Base-by-base conservation (phyloP, 306 rosid genomes). In the Astragalus glycyphyllos region DNA sequence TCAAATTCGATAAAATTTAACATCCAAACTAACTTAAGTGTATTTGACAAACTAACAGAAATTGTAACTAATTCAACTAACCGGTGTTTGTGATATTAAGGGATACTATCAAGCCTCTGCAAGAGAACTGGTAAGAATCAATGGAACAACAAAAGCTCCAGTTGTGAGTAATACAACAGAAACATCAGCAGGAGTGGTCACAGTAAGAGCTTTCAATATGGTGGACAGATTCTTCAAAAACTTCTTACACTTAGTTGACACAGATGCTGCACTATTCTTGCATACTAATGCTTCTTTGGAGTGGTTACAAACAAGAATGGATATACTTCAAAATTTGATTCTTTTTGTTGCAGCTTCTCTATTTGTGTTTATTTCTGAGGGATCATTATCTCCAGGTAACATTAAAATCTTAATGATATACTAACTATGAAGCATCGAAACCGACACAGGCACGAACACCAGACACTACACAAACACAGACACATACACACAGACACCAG, bases 141-240 rank as follows among this genome's bases (percentile, higher is more conserved):
- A 91, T 76, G 93, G 97, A 80, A 89, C 90, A 13, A 82, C 96
- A 47, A 91, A 91, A 79, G 91, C 96, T 69, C 96, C 88, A n/a
- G 71, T 87, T 2, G 76, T 86, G 84, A 87, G 85, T 71, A 85
- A 20, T 80, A 77, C 86, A 42, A 17, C 88, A 0, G 91, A 89
- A 84, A 89, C 96, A 64, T 79, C 93, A 37, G 79, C 60, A 4
- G 96, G 96, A 51, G 86, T 73, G 12, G 87, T 89, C n/a, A 91
- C 96, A 4, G 61, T 89, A 14, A 81, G 97, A 87, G 91, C 90
- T 9, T 89, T 89, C 41, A 72, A 70, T 16, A 82, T 85, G 78
- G 74, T 4, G 4, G 88, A 84, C 23, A 74, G 64, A 67, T 91
- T 91, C 73, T 81, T 82, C 77, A 69, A 65, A 17, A 82, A 45